phyloP scores from a whole-genome alignment of 1,284 basidiomycete species.

The Uromyces viciae-fabae region DNA sequence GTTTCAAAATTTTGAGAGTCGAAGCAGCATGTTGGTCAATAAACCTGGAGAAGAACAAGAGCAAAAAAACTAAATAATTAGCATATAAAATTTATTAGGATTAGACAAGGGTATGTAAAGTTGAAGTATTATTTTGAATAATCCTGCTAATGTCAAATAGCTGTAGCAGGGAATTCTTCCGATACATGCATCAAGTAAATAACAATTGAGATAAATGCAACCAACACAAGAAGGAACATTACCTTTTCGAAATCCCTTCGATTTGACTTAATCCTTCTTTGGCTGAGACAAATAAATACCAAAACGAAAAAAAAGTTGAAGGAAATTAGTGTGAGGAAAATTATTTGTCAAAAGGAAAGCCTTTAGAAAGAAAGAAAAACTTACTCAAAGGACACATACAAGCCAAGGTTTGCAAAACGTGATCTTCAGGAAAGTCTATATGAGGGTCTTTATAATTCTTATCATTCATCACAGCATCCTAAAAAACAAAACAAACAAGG shows the following conservation, averaged over 20 bases:
- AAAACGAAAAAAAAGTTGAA: background rate
- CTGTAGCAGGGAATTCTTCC: background rate
- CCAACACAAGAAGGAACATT: background rate
- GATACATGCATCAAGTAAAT: background rate
- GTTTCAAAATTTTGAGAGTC: conserved; percentile 10
- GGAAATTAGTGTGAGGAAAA: background rate
- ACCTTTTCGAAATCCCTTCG: background rate
- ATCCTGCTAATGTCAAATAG: background rate
- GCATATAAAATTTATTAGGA: background rate
- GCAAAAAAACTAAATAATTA: background rate
- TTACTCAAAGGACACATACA: conserved; percentile 16
- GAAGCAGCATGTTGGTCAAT: background rate
- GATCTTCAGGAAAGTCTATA: background rate
- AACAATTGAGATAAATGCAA: background rate
- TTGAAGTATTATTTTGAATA: background rate
- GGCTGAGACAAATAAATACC: background rate
- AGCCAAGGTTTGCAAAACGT: conserved; percentile 16
- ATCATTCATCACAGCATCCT: background rate
- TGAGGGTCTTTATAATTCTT: background rate
- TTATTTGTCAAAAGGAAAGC: background rate
- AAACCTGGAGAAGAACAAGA: background rate
- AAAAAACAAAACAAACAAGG: background rate
- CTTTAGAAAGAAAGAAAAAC: background rate
- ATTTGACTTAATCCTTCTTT: background rate
- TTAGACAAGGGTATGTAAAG: background rate